A percentile compares a stretch with the other conserved stretches of the same genome.
These are phyloP conservation scores for Nothomitra cinnamomea DNA, from an alignment of 2,329 filamentous ascomycete genomes.

Conservation along the genomic window DNA sequence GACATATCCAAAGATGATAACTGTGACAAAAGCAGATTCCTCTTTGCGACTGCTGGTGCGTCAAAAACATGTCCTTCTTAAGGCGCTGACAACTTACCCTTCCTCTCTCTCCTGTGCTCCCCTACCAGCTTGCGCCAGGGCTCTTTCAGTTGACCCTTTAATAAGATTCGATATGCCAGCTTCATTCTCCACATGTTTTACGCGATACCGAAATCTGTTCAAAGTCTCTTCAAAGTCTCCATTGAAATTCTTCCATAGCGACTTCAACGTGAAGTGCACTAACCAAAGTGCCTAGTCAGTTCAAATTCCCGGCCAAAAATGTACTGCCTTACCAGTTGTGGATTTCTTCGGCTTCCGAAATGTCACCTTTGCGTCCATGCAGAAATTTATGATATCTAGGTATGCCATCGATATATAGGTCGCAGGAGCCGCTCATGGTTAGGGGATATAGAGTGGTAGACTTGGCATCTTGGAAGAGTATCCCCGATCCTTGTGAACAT, in stretches of 20 bases:
- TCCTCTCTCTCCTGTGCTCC: background rate
- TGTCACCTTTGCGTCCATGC: conserved; percentile 11
- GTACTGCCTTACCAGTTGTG: background rate
- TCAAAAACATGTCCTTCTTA: background rate
- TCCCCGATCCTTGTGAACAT: conserved; percentile 15
- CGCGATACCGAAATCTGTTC: conserved; percentile 5
- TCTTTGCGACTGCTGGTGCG: conserved; percentile 2
- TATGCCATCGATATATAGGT: conserved; percentile 12
- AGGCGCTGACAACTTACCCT: background rate
- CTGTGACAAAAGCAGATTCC: conserved; percentile 3
- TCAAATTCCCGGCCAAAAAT: background rate
- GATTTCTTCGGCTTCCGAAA: conserved; percentile 6
- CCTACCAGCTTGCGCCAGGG: background rate
- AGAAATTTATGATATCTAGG: conserved; percentile 14
- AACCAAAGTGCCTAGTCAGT: background rate
- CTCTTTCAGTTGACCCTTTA: conserved; percentile 3
- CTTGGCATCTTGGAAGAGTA: conserved; percentile 12
- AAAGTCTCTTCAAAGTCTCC: conserved; percentile 9
- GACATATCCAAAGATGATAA: conserved; percentile 6
- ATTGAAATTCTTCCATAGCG: conserved; percentile 12
- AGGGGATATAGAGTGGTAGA: conserved; percentile 13
- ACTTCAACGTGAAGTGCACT: conserved; percentile 7
- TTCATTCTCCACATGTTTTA: conserved; percentile 7
- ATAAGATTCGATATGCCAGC: conserved; percentile 6
- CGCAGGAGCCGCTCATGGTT: conserved; percentile 12